phyloP scores from a whole-genome alignment of 164 flowering plant species.

The Sextonia rubra region DNA sequence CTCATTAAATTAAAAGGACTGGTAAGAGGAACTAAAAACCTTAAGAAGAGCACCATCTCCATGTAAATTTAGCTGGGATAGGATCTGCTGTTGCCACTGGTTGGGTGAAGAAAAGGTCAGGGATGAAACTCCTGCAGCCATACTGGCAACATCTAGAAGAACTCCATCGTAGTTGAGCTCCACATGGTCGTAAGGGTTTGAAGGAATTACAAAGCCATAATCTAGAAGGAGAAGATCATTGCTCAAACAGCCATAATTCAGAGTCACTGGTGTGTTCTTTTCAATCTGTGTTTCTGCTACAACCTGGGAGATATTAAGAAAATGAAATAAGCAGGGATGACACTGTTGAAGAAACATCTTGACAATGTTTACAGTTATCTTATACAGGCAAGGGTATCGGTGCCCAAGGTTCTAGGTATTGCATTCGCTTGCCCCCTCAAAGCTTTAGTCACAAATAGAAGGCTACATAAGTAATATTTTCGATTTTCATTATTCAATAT shows the following conservation, averaged over 20 bases:
- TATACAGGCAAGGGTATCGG: no score
- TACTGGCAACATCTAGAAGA: conserved; percentile 88
- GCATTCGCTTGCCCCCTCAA: no score
- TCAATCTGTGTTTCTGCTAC: conserved; percentile 60
- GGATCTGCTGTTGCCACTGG: conserved; percentile 69
- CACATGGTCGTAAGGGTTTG: conserved; percentile 78
- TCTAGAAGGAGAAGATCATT: conserved; percentile 86
- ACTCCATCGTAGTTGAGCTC: conserved; percentile 85
- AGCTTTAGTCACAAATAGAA: no score
- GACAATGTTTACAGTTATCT: not conserved
- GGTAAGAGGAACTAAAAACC: conserved; percentile 30
- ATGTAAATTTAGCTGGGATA: conserved; percentile 53
- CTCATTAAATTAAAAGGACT: not conserved
- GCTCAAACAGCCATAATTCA: conserved; percentile 79
- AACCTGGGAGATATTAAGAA: conserved; percentile 63
- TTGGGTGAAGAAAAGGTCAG: conserved; percentile 76
- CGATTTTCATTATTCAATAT: no score
- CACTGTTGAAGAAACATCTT: not conserved
- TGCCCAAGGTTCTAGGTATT: no score
- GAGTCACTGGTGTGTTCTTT: conserved; percentile 45
- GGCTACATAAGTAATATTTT: no score
- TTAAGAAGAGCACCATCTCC: conserved; percentile 66
- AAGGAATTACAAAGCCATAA: conserved; percentile 78
- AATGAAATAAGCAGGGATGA: conserved; percentile 14
- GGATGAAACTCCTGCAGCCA: conserved; percentile 74